A percentile compares a stretch with the other conserved stretches of the same genome.
Conservation (phyloP, 2,329 filamentous ascomycete genomes). For the Pyrenochaeta sp. region DNA sequence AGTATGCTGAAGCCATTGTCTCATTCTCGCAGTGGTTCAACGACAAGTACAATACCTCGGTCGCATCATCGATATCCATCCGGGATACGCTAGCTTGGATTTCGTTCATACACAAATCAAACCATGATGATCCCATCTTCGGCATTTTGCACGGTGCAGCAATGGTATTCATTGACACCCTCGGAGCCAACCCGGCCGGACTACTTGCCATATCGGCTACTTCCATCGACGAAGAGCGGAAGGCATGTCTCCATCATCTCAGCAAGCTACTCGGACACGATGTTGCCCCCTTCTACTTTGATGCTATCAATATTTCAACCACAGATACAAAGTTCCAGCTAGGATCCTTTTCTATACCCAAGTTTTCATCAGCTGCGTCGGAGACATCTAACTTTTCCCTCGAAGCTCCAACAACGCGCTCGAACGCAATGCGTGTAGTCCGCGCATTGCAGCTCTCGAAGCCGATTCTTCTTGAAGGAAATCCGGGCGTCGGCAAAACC, state of each 20-base stretch:
- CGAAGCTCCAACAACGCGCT: constrained; percentile 85
- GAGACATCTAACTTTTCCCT: constrained; percentile 75
- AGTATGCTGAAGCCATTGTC: constrained; percentile 75
- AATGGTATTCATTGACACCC: constrained; percentile 93
- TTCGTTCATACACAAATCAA: constrained; percentile 81
- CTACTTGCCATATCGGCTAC: constrained; percentile 77
- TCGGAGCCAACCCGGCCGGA: constrained; percentile 93
- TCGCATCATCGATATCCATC: constrained; percentile 82
- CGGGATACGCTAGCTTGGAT: constrained; percentile 94
- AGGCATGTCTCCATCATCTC: constrained; percentile 76
- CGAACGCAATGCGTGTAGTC: constrained; percentile 90
- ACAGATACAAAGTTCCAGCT: constrained; percentile 67
- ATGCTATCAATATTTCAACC: constrained; percentile 66
- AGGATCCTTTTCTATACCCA: constrained; percentile 76
- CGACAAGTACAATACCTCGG: constrained; percentile 76
- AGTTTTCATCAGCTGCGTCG: constrained; percentile 53
- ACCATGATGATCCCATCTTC: constrained; percentile 58
- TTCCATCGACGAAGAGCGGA: constrained; percentile 74
- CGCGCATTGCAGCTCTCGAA: constrained; percentile 88
- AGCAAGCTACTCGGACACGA: constrained; percentile 71
- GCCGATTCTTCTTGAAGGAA: constrained; percentile 93
- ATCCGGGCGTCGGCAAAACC: constrained; percentile 97
- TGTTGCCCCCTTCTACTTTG: constrained; percentile 70
- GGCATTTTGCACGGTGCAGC: constrained; percentile 83
- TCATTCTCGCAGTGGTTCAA: constrained; percentile 95